Evolutionary conservation across 345 rosid species (phyloP).

Genomic region (Salix caprea): DNA sequence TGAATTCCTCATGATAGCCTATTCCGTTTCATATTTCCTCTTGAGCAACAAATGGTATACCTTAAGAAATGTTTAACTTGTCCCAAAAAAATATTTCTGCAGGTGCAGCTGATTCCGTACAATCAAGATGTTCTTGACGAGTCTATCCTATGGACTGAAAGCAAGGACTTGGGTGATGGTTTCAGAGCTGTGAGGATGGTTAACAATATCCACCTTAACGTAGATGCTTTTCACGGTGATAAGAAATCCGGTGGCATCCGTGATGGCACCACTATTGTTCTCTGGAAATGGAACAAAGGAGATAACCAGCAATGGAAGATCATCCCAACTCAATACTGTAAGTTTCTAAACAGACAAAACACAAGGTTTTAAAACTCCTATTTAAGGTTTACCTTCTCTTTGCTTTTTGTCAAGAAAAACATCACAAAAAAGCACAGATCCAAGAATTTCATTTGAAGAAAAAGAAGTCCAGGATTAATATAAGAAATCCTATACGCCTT

Average conservation of each 20-base stretch:
- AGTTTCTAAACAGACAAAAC: conserved; percentile 26
- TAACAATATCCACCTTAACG: conserved; percentile 53
- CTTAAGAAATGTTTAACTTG: neutral
- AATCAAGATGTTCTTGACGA: conserved; percentile 55
- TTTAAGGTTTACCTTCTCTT: neutral
- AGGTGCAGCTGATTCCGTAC: conserved; percentile 64
- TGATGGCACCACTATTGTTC: conserved; percentile 66
- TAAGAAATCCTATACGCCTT: neutral
- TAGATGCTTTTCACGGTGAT: conserved; percentile 82
- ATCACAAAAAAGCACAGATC: neutral
- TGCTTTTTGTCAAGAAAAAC: neutral
- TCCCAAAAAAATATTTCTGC: conserved; percentile 12
- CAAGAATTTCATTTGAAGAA: neutral
- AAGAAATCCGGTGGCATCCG: conserved; percentile 65
- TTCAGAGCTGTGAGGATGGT: conserved; percentile 65
- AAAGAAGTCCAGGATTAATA: too few species aligned
- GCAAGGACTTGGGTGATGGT: conserved; percentile 51
- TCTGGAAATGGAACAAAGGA: conserved; percentile 82
- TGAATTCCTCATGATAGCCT: neutral
- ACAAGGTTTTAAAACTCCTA: neutral
- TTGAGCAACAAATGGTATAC: neutral
- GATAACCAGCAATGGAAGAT: conserved; percentile 90
- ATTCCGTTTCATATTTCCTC: neutral
- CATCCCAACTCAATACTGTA: conserved; percentile 47
- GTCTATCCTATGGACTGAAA: conserved; percentile 65